Evolutionary conservation across 1,284 basidiomycete genomes (phyloP).

Genomic region (Trichosporon faecale): DNA sequence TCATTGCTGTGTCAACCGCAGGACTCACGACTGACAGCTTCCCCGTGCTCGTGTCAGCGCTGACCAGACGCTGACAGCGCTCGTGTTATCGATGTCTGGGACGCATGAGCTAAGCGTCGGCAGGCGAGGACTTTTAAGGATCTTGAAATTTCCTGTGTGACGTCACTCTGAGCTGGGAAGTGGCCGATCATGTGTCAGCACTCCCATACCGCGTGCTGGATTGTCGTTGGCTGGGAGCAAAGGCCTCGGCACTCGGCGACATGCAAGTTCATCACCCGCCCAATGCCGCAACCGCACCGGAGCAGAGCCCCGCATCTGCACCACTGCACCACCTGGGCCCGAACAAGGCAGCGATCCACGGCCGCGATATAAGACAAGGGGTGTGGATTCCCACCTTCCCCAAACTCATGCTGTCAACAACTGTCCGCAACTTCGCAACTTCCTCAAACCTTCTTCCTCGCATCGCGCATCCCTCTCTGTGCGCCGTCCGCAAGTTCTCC

Average conservation of each 20-base stretch:
- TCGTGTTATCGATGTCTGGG: neutral
- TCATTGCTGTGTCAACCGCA: neutral
- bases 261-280: neutral
- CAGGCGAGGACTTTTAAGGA: neutral
- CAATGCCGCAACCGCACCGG: neutral
- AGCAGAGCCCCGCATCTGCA: neutral
- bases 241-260: neutral
- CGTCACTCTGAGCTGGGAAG: neutral
- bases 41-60: neutral
- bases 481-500: neutral
- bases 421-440: neutral
- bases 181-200: conserved; percentile 3
- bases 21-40: neutral
- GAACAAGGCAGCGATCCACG: neutral
- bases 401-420: neutral
- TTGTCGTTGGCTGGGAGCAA: no score
- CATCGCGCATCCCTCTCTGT: neutral
- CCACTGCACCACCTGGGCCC: neutral
- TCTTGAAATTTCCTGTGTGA: neutral
- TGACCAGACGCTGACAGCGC: neutral
- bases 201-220: neutral
- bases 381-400: neutral
- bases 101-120: neutral
- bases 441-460: neutral
- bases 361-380: neutral